Base-by-base conservation (phyloP, 306 rosid genomes). In the Gastrolobium bilobum region DNA sequence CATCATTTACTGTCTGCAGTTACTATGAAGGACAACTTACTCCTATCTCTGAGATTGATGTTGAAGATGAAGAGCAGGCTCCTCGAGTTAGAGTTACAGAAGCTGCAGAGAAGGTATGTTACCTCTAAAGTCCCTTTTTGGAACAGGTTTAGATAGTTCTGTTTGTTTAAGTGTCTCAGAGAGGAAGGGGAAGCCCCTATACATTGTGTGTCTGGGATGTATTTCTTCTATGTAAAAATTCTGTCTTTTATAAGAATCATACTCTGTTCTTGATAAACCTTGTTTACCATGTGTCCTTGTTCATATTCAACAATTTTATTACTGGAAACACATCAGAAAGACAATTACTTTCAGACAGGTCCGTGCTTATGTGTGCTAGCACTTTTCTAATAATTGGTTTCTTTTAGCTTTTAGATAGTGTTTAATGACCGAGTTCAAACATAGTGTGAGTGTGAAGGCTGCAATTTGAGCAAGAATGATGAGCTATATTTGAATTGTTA, bases 1-100 rank as follows among this genome's bases (percentile, higher is more conserved):
- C 38, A 5, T 67, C 40, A 61, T 40, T 59, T 30, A 20, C 79
- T 77, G 34, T 38, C 56, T 76, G 70, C 93, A 95, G 99, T 87
- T 95, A 95, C 88, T 95, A 83, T 73, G 98, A 90, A 90, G 99
- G 99, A 66, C 94, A 90, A 72, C 88, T 95, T 54, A 84, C 94
- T 48, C 81, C 96, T 62, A 88, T 95, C 53, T 90, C 98, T 73
- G 98, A 95, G 82, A 81, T 64, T 68, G 96, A 91, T 69, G 80
- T 83, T 44, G 89, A 88, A 73, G 84, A 85, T 76, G 84, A 48
- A 52, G 87, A 63, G 67, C 86, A 88, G 51, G 53, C 79, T 43
- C 84, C 85, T 43, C 90, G 7, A 61, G 75, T 82, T 83, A 88
- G 85, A 51, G 89, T 95, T 65, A 85, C 86, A 31, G 99, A 95